Conservation (phyloP, 352 stramenopile genomes). For the Globisporangium acanthophoron region DNA sequence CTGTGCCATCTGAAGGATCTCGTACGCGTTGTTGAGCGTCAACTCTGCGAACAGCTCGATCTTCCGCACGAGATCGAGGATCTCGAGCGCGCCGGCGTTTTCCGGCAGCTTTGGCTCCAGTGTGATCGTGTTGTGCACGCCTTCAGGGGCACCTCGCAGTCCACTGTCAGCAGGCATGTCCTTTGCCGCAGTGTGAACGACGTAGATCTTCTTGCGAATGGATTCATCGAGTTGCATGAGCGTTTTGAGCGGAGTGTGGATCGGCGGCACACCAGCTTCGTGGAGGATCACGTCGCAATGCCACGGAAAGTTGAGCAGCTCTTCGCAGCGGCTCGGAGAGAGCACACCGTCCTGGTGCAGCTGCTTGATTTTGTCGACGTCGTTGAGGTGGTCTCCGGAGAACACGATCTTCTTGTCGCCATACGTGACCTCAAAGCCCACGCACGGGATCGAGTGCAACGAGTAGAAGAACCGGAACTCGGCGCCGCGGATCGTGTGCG, state of each 20-base stretch:
- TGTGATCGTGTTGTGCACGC: conserved; percentile 86
- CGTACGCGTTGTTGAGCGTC: conserved; percentile 81
- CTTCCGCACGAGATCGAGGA: conserved; percentile 81
- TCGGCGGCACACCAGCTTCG: conserved; percentile 92
- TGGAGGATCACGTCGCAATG: conserved; percentile 93
- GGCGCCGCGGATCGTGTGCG: conserved; percentile 91
- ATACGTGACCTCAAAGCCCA: conserved; percentile 93
- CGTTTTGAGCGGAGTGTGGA: conserved; percentile 94
- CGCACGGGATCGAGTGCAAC: conserved; percentile 94
- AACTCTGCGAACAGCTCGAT: conserved; percentile 80
- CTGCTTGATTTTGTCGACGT: conserved; percentile 85
- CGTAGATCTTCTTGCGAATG: conserved; percentile 91
- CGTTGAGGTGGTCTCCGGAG: conserved; percentile 94
- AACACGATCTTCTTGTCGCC: conserved; percentile 94
- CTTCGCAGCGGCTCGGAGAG: conserved; percentile 75
- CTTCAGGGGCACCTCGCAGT: conserved; percentile 85
- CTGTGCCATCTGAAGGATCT: conserved; percentile 78
- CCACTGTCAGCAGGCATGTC: conserved; percentile 68
- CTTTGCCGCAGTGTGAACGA: conserved; percentile 92
- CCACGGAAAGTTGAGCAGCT: conserved; percentile 92
- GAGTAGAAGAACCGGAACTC: conserved; percentile 97
- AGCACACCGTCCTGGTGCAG: conserved; percentile 85
- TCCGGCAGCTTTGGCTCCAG: conserved; percentile 71
- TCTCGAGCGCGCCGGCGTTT: conserved; percentile 72
- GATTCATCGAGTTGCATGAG: conserved; percentile 85